These are phyloP conservation scores for Psidium guajava DNA, from an alignment of 345 rosid genomes.

Conservation along the genomic window DNA sequence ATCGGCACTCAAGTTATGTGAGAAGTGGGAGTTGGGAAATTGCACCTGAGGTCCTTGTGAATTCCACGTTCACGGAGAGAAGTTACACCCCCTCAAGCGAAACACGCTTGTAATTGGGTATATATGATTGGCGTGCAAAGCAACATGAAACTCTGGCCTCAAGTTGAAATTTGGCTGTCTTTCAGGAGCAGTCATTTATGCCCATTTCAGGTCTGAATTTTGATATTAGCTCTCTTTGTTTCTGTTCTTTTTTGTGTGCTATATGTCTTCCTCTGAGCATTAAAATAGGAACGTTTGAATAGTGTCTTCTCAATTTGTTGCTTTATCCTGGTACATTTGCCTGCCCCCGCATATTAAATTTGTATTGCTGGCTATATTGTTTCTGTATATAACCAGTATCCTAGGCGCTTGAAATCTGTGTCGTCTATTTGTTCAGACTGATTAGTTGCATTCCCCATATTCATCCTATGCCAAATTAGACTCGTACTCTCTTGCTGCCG, in stretches of 20 bases:
- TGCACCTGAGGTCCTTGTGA: conserved; percentile 36
- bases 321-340: neutral
- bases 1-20: conserved; percentile 70
- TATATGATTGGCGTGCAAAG: neutral
- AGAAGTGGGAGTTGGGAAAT: conserved; percentile 85
- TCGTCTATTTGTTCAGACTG: neutral
- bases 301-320: neutral
- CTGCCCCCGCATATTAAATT: conserved; percentile 6
- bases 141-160: neutral
- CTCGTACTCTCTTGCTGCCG: neutral
- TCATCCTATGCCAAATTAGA: neutral
- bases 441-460: neutral
- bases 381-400: conserved; percentile 18
- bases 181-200: neutral
- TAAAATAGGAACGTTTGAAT: neutral
- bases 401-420: neutral
- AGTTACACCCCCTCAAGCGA: neutral
- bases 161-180: neutral
- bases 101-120: neutral
- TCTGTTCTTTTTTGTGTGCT: neutral
- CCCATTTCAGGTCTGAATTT: neutral
- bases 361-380: conserved; percentile 23
- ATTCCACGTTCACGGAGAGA: conserved; percentile 19
- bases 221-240: neutral
- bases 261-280: neutral